These are phyloP conservation scores for Nemania sp. DNA, from an alignment of 2,329 filamentous ascomycete genomes.

Conservation along the genomic window DNA sequence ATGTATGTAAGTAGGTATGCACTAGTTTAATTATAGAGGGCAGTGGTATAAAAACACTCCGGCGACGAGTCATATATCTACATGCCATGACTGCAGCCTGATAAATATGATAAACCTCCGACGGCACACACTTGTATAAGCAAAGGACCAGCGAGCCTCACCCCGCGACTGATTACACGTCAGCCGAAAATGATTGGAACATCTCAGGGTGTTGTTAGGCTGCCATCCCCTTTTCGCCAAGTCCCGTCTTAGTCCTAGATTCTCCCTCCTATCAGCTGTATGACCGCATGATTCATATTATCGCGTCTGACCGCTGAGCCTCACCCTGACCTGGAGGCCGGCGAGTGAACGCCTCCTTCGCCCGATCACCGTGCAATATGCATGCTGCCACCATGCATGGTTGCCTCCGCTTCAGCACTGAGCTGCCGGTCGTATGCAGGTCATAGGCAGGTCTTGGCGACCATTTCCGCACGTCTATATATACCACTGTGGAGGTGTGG, in stretches of 20 bases:
- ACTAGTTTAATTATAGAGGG: too few species aligned
- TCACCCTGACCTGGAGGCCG: neutral
- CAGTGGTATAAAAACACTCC: too few species aligned
- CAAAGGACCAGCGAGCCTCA: too few species aligned
- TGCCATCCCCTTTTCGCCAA: neutral
- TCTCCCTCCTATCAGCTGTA: neutral
- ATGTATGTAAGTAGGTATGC: too few species aligned
- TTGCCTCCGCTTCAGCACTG: too few species aligned
- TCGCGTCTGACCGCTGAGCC: conserved; percentile 5
- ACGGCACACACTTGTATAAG: neutral
- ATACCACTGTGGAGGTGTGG: neutral
- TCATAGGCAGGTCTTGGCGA: too few species aligned
- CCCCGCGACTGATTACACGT: too few species aligned
- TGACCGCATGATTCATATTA: neutral
- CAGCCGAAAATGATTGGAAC: too few species aligned
- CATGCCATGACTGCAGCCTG: neutral
- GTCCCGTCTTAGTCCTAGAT: neutral
- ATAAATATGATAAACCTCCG: neutral
- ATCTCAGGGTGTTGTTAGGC: conserved; percentile 1
- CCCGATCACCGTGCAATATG: conserved; percentile 6
- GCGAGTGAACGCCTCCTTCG: conserved; percentile 3
- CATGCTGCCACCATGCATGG: neutral
- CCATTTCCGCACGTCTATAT: conserved; percentile 5
- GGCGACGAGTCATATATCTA: too few species aligned
- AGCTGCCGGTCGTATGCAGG: too few species aligned